These are phyloP conservation scores for Phytophthora litchii DNA, from an alignment of 352 stramenopile species.

Conservation along the genomic window DNA sequence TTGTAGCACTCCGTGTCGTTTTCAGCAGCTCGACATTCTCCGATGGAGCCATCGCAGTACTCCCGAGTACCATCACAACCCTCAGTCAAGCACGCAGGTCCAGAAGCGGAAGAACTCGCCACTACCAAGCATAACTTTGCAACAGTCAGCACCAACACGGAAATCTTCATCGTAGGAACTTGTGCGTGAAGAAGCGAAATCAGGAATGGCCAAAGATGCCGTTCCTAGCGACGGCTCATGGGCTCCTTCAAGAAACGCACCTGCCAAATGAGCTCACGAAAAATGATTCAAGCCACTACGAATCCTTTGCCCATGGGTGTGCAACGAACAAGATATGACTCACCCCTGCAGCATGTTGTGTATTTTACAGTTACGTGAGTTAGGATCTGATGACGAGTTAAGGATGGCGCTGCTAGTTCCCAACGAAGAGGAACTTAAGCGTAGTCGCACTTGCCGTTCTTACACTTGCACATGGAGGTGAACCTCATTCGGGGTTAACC, in stretches of 20 bases:
- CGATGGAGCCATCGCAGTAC: constrained; percentile 38
- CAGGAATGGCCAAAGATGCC: constrained; percentile 11
- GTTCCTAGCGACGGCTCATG: background rate
- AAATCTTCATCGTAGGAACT: constrained; percentile 19
- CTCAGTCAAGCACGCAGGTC: constrained; percentile 13
- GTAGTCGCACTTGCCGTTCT: constrained; percentile 4
- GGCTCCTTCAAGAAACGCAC: constrained; percentile 2
- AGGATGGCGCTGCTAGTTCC: too few species aligned
- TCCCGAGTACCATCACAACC: constrained; percentile 32
- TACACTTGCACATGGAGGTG: constrained; percentile 1
- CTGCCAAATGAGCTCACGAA: constrained; percentile 6
- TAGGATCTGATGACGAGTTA: too few species aligned
- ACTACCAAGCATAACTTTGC: background rate
- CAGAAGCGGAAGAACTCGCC: background rate
- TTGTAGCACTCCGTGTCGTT: constrained; percentile 36
- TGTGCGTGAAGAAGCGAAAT: constrained; percentile 5
- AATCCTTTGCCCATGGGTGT: too few species aligned
- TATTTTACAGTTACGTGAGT: too few species aligned
- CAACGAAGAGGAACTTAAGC: too few species aligned
- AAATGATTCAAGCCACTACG: constrained; percentile 4
- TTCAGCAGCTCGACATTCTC: constrained; percentile 26
- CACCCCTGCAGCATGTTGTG: too few species aligned
- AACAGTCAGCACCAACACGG: constrained; percentile 7
- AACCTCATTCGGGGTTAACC: background rate
- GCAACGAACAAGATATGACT: too few species aligned